Evolutionary conservation across 1,139 yeast species (phyloP), one percentile per base, ranked within the genome.

Genomic region (Pichia sp.): DNA sequence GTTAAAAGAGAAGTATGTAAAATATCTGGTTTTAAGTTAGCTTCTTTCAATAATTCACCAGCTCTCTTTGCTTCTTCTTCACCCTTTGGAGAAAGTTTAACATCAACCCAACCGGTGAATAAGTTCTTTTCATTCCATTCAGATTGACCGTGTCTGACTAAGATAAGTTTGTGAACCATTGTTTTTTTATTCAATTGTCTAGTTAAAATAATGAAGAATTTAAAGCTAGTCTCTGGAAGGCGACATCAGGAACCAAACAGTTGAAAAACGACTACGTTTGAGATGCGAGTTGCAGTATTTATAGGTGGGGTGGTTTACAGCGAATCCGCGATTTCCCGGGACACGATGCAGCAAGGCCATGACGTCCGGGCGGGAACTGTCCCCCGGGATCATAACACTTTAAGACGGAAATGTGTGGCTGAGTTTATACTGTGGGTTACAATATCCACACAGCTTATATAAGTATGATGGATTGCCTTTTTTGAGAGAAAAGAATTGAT

Each of bases 81-180:
- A 68, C 97, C 97, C 56, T 74, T 68, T 49, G 75, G 89, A 44
- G 93, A 79, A 66, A 91, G 79, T 64, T 77, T 75, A 54, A 86
- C 94, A 67, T 89, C 97, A 52, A 89, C 96, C 98, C 98, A 91
- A 62, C 98, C 98, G 66, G 97, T 89, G 81, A 91, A 91, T 59
- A 89, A 77, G 78, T 91, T 89, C 77, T 85, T 85, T 70, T 86
- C 95, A 69, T 89, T 89, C 96, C 96, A 89, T 68, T 85, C 96
- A 71, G 95, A 84, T 76, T 89, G 96, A 62, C 97, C 97, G 91
- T 89, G 97, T 77, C 97, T 83, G 58, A 83, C 84, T 66, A 83
- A 72, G 62, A 83, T 75, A 69, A 83, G 74, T 67, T 80, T 82
- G 60, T 81, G 84, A 68, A 71, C 71, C 67, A 50, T 60, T 30